A percentile compares a stretch with the other conserved stretches of the same genome.
phyloP scores from a whole-genome alignment of 2,329 filamentous ascomycete genomes.

The Penicillium concentricum region DNA sequence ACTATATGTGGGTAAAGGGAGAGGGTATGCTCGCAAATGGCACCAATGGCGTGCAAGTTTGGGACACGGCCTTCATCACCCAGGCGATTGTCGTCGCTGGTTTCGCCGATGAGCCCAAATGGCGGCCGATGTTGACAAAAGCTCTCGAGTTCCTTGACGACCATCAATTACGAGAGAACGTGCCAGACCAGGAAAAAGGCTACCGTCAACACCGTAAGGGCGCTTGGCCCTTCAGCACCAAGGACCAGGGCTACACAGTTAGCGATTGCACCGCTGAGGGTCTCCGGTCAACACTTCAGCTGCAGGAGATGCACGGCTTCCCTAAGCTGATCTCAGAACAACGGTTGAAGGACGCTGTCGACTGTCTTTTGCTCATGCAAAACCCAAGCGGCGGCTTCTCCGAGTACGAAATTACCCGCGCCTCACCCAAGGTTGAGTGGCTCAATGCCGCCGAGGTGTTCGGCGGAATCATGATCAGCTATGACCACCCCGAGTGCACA shows the following conservation, averaged over 20 bases:
- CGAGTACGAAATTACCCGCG: constrained; percentile 83
- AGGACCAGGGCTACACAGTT: constrained; percentile 89
- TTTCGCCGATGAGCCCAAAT: constrained; percentile 72
- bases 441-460: constrained; percentile 97
- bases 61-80: constrained; percentile 91
- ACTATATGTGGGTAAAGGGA: constrained; percentile 86
- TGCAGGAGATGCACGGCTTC: constrained; percentile 77
- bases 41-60: constrained; percentile 96
- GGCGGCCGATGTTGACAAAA: constrained; percentile 77
- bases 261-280: constrained; percentile 93
- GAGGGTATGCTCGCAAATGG: constrained; percentile 95
- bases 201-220: constrained; percentile 92
- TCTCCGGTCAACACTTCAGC: constrained; percentile 77
- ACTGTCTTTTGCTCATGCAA: constrained; percentile 88
- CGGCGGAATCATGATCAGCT: constrained; percentile 96
- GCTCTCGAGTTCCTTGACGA: constrained; percentile 82
- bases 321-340: constrained; percentile 71
- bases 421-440: constrained; percentile 73
- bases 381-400: constrained; percentile 82
- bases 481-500: constrained; percentile 97
- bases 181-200: constrained; percentile 70
- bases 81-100: constrained; percentile 79
- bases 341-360: constrained; percentile 81
- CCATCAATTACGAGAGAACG: constrained; percentile 86
- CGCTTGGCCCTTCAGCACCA: constrained; percentile 94